Evolutionary conservation across 352 stramenopile species (phyloP).

Genomic region (Pythium aphanidermatum): DNA sequence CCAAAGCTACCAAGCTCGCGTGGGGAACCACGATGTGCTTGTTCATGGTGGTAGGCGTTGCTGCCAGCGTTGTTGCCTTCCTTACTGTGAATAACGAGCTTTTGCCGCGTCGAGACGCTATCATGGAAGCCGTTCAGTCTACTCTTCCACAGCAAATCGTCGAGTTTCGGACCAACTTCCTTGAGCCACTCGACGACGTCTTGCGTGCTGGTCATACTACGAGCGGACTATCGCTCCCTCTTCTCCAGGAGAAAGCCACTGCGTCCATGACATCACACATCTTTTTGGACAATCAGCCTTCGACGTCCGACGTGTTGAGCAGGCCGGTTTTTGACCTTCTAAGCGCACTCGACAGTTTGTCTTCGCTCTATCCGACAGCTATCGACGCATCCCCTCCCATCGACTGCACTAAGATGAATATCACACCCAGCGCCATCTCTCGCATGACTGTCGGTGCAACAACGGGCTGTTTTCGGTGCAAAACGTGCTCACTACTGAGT

Average conservation of each 20-base stretch:
- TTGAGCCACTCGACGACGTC: conserved; percentile 29
- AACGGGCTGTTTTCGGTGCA: conserved; percentile 64
- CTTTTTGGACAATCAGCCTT: conserved; percentile 46
- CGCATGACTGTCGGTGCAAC: conserved; percentile 48
- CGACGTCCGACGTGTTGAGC: conserved; percentile 23
- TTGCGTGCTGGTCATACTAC: conserved; percentile 15
- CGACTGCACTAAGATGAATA: conserved; percentile 40
- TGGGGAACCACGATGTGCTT: conserved; percentile 32
- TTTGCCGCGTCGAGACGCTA: conserved; percentile 20
- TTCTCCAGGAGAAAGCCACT: conserved; percentile 22
- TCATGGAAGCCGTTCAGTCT: conserved; percentile 19
- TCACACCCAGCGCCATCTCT: conserved; percentile 32
- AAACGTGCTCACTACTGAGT: conserved; percentile 34
- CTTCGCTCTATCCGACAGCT: conserved; percentile 43
- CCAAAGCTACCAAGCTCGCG: conserved; percentile 35
- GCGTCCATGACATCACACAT: conserved; percentile 26
- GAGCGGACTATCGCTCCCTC: conserved; percentile 8
- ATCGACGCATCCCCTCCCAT: conserved; percentile 16
- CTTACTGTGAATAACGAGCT: conserved; percentile 28
- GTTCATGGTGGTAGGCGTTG: conserved; percentile 19
- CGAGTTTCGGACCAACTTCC: conserved; percentile 31
- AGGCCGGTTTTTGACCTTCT: conserved; percentile 38
- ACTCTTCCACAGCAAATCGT: conserved; percentile 25
- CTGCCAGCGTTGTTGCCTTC: conserved; percentile 25
- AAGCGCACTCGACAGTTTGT: conserved; percentile 25